Percentiles rank a stretch among this genome's conserved stretches.
Conservation (phyloP, 2,329 filamentous ascomycete species). For the Clonostachys rhizophaga region DNA sequence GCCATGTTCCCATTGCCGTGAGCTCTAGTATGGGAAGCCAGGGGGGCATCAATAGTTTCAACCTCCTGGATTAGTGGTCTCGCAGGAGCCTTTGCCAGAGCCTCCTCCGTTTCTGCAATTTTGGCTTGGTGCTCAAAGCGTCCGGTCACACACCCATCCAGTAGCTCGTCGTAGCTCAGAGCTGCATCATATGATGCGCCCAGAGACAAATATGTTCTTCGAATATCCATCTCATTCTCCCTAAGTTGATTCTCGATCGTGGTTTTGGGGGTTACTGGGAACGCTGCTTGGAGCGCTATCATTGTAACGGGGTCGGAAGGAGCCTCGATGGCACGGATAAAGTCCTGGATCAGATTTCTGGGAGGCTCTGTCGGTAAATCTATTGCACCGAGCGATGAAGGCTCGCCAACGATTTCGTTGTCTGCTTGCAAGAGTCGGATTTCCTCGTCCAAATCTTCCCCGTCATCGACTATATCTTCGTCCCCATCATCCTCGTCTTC, state of each 20-base stretch:
- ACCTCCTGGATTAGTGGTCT: conserved; percentile 21
- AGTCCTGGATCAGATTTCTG: background rate
- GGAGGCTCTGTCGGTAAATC: too few species aligned
- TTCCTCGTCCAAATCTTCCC: conserved; percentile 24
- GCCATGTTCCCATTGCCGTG: too few species aligned
- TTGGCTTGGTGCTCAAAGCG: background rate
- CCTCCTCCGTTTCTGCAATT: background rate
- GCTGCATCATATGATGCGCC: conserved; percentile 20
- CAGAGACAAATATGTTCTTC: conserved; percentile 29
- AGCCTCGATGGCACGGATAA: background rate
- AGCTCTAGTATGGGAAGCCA: too few species aligned
- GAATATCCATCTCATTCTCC: conserved; percentile 24
- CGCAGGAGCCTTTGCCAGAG: conserved; percentile 1
- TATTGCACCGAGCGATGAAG: background rate
- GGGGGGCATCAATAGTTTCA: background rate
- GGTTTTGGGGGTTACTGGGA: conserved; percentile 29
- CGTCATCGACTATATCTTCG: conserved; percentile 4
- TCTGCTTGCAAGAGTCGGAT: conserved; percentile 36
- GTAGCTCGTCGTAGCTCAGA: conserved; percentile 22
- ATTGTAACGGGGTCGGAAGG: background rate
- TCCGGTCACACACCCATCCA: conserved; percentile 17
- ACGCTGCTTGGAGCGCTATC: conserved; percentile 31
- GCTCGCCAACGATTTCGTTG: conserved; percentile 20
- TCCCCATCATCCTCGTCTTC: conserved; percentile 4
- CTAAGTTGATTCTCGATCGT: conserved; percentile 27